phyloP scores from a whole-genome alignment of 2,329 filamentous ascomycete genomes.

The Ascochyta rabiei region DNA sequence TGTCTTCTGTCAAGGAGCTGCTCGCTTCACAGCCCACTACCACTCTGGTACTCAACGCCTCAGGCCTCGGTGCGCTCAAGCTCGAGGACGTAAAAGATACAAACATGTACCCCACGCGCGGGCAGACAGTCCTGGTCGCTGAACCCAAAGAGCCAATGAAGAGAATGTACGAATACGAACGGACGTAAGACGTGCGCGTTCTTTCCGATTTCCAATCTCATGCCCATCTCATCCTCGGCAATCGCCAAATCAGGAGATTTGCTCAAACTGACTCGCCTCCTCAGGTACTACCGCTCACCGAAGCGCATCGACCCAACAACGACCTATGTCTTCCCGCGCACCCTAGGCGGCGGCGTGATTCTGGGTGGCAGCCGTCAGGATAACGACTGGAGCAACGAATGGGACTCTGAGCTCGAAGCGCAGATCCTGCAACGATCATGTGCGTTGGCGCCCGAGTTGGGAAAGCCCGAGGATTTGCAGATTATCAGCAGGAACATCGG shows the following conservation, averaged over 20 bases:
- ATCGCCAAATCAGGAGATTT: background rate
- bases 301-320: slow-evolving; percentile 51
- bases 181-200: slow-evolving; percentile 3
- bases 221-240: background rate
- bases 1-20: slow-evolving; percentile 72
- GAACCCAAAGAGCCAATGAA: slow-evolving; percentile 48
- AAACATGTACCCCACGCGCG: slow-evolving; percentile 73
- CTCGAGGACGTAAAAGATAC: slow-evolving; percentile 84
- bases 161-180: slow-evolving; percentile 45
- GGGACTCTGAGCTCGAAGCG: slow-evolving; percentile 75
- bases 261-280: background rate
- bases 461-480: slow-evolving; percentile 73
- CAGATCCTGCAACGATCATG: slow-evolving; percentile 83
- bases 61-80: slow-evolving; percentile 74
- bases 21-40: slow-evolving; percentile 64
- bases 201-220: slow-evolving; percentile 16
- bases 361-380: slow-evolving; percentile 83
- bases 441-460: slow-evolving; percentile 68
- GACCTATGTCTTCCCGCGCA: slow-evolving; percentile 54
- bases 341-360: slow-evolving; percentile 75
- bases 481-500: slow-evolving; percentile 83
- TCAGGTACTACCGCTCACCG: slow-evolving; percentile 49
- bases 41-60: slow-evolving; percentile 81
- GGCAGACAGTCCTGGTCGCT: slow-evolving; percentile 79
- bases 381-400: slow-evolving; percentile 77